A percentile compares a stretch with the other conserved stretches of the same genome.
These are phyloP conservation scores for Suillus discolor DNA, from an alignment of 768 basidiomycete species.

Conservation along the genomic window DNA sequence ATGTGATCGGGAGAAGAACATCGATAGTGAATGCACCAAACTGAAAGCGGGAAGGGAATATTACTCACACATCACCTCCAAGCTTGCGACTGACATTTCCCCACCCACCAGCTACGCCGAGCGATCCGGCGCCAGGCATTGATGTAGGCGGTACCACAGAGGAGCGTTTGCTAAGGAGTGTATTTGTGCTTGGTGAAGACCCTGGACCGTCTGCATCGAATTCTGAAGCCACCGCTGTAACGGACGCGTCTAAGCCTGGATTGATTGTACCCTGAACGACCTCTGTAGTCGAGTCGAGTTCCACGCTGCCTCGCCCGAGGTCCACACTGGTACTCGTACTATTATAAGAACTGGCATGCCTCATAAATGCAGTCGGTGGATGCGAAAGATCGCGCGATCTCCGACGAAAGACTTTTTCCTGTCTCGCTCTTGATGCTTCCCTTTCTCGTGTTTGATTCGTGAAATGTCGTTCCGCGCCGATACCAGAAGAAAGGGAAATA, in stretches of 20 bases:
- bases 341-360: slow-evolving; percentile 1
- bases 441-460: slow-evolving; percentile 12
- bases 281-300: neutral
- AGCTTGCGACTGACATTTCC: slow-evolving; percentile 63
- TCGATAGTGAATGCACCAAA: neutral
- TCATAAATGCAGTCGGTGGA: slow-evolving; percentile 3
- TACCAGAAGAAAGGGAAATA: slow-evolving; percentile 12
- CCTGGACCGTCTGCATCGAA: neutral
- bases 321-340: slow-evolving; percentile 4
- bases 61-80: slow-evolving; percentile 56
- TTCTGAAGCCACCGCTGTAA: neutral
- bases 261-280: neutral
- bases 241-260: neutral
- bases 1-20: neutral
- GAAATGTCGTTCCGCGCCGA: neutral
- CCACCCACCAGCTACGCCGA: slow-evolving; percentile 37
- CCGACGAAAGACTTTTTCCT: slow-evolving; percentile 25
- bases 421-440: slow-evolving; percentile 27
- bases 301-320: neutral
- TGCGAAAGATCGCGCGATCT: slow-evolving; percentile 27
- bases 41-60: neutral
- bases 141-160: slow-evolving; percentile 38
- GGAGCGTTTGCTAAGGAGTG: neutral
- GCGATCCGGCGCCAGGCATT: slow-evolving; percentile 42
- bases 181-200: too few relatives aligned